Base-by-base conservation (phyloP, 176 grass and related monocot genomes). In the Bolboschoenus planiculmis region DNA sequence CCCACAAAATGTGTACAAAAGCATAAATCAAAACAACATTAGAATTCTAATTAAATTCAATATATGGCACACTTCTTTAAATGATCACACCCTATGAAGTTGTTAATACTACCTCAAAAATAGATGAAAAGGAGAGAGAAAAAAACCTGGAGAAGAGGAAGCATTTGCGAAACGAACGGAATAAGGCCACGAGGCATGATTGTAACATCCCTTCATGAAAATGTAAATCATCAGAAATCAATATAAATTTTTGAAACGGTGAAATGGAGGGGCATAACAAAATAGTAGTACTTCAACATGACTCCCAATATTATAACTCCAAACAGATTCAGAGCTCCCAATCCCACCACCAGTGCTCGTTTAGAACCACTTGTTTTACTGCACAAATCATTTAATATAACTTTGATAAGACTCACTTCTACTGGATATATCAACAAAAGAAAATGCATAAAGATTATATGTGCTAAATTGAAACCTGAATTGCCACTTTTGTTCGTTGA, bases 311-410 rank as follows among this genome's bases (percentile, higher is more conserved):
- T 86, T 61, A 99, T 72, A 37, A 99, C 90, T 78, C 96, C 96
- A 46, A 99, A 99, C 84, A 99, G 84, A 87, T 99, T 99, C 56
- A 99, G 83, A 87, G 90, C 90, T 85, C 96, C 96, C 87, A 99
- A 91, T 84, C 84, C 96, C 85, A 88, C 87, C 85, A 95, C 96
- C 96, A 99, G 83, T 86, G 90, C 96, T 88, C 72, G 94, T 84
- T 95, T 89, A 34, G 89, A 80, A 81, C 86, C 88, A 89, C 77
- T 91, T 81, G 85, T 70, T 90, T 99, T 93, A 83, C 96, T 99
- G 91, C 77, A 91, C 39, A 59, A 85, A 66, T 48, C 58, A 66
- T 51, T n/a, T n/a, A n/a, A n/a, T n/a, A 82, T 59, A 66, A 66
- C 16, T 29, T 62, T 82, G 36, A 63, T 80, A 58, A 53, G 46